Evolutionary conservation across 371 early-diverging fungal genomes (phyloP), one percentile per base, ranked within the genome.

Genomic region (Conidiobolus incongruus): DNA sequence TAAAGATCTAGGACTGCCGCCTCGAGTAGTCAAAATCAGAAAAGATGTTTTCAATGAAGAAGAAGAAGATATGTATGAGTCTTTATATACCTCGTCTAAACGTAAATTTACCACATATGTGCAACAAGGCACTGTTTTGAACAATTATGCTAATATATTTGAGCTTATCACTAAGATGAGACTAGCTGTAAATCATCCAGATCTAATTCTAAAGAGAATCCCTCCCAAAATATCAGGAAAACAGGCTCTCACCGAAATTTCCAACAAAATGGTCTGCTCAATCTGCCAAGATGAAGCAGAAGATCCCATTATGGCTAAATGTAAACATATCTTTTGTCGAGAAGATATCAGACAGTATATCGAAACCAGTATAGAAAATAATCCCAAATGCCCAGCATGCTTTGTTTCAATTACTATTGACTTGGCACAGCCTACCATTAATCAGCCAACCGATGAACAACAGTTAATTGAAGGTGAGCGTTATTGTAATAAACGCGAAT

Each of bases 81-180:
- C 83, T 7, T 55, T 96, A 22, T 93, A 85, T 45, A 53, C 72
- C 8, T 73, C 84, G 47, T 72, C 82, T 4, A 56, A 69, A 44
- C 68, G 88, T 40, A 64, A 72, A 48, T 94, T 92, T 50, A 71
- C 71, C 3, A 80, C 82, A 0, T 96, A 91, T 60, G 82, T 82
- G 2, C 65, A 68, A 38, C 65, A 75, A 49, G 81, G 78, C 11
- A 83, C 93, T 0, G 84, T 93, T 1, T 61, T 88, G 37, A 91
- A 88, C 55, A 81, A 94, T 53, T 97, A 93, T 51, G 91, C 91
- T 35, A 78, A 88, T 50, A 90, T 94, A 44, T 79, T 81, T 53
- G 81, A 81, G 53, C 52, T 81, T 29, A 52, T 81, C 33, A 80
- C 70, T 12, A 69, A 70, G 38, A 77, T 80, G 79, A 62, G 72